These are phyloP conservation scores for Curvularia verruculosa DNA, from an alignment of 2,329 filamentous ascomycete species.

Conservation along the genomic window DNA sequence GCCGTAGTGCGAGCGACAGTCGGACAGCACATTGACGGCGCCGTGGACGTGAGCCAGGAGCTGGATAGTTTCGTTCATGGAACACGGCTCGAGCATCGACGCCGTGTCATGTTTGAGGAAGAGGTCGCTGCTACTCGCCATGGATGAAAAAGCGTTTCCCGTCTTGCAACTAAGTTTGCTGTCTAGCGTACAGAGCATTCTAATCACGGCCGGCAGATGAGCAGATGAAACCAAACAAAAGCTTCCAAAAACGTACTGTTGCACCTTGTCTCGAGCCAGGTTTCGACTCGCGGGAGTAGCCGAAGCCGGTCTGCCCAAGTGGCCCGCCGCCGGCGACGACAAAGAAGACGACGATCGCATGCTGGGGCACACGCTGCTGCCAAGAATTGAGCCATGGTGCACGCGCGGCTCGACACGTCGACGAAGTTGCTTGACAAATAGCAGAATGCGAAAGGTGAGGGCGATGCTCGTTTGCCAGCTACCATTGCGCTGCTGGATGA, in stretches of 20 bases:
- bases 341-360: constrained; percentile 33
- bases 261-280: constrained; percentile 41
- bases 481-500: constrained; percentile 24
- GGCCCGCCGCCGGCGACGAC: constrained; percentile 27
- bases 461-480: constrained; percentile 39
- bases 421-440: constrained; percentile 48
- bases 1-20: constrained; percentile 34
- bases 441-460: constrained; percentile 48
- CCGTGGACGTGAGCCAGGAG: constrained; percentile 40
- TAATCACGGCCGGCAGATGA: constrained; percentile 35
- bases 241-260: constrained; percentile 44
- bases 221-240: constrained; percentile 42
- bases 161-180: constrained; percentile 13
- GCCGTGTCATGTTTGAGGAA: constrained; percentile 46
- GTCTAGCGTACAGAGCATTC: constrained; percentile 41
- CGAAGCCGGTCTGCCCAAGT: constrained; percentile 29
- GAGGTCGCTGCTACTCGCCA: constrained; percentile 40
- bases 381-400: constrained; percentile 23
- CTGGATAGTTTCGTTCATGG: constrained; percentile 37
- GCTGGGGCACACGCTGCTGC: constrained; percentile 34
- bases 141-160: constrained; percentile 32
- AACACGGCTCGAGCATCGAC: constrained; percentile 36
- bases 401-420: constrained; percentile 45
- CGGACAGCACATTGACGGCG: constrained; percentile 39
- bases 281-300: constrained; percentile 37